phyloP scores from a whole-genome alignment of 352 stramenopile species.

The Saprolegnia diclina region DNA sequence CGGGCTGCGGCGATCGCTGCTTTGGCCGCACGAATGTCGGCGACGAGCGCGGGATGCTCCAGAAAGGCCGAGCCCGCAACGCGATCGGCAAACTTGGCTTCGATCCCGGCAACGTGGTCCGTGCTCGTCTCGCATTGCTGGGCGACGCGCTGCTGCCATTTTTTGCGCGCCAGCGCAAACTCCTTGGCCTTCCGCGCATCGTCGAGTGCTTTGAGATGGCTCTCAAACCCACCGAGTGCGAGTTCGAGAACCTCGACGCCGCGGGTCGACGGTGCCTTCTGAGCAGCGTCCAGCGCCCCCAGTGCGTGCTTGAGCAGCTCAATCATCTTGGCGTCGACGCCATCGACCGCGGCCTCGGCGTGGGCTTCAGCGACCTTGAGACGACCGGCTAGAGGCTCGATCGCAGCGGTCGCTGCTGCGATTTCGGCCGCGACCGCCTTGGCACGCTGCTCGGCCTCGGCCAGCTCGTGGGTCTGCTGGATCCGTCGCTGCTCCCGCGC shows the following conservation, averaged over 20 bases:
- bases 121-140: background rate
- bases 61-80: background rate
- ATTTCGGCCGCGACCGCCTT: background rate
- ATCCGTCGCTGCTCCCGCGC: slow-evolving; percentile 20
- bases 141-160: background rate
- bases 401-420: background rate
- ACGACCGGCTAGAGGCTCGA: background rate
- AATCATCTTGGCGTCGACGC: background rate
- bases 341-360: background rate
- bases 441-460: background rate
- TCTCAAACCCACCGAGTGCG: background rate
- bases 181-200: background rate
- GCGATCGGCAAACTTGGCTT: background rate
- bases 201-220: background rate
- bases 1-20: slow-evolving; percentile 2
- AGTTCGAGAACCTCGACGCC: background rate
- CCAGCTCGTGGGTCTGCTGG: background rate
- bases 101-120: background rate
- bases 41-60: slow-evolving; percentile 13
- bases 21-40: slow-evolving; percentile 13
- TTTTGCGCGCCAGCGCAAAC: background rate
- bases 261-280: background rate
- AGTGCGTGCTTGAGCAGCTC: background rate
- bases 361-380: background rate
- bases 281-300: background rate